Evolutionary conservation across 768 basidiomycete genomes (phyloP), one percentile per base, ranked within the genome.

Genomic region (Leccinum fibrillosum): DNA sequence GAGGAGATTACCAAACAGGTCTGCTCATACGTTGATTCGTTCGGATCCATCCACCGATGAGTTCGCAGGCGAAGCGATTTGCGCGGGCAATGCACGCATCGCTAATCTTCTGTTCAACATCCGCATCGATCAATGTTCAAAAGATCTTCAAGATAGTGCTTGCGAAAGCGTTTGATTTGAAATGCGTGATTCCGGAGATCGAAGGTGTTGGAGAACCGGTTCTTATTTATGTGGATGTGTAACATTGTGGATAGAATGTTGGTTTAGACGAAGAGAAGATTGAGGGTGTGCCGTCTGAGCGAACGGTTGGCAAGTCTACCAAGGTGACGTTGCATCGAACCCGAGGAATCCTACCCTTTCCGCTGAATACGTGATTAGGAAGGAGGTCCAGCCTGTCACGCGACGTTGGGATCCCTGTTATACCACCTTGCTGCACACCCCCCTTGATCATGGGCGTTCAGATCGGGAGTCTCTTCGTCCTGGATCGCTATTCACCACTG

Each of bases 1-100:
- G 97, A 98, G 75, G 97, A 99, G 76, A 97, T 98, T 68, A 98
- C 97, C 47, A 96, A 95, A 76, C 95, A 98, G 84, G 91, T 89
- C 25, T 55, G 79, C 71, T 6, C n/a, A 8, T 39, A 45, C 50
- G 54, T 56, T 32, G 53, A 49, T 55, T 58, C 45, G 51, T 50
- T 55, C 21, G 48, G 39, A 55, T 53, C 25, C 52, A 3, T 47
- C 51, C 52, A 34, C 58, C 63, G 56, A 58, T 51, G 15, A 54
- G 55, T 55, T 39, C 35, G 3, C 69, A 95, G 92, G 96, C 97
- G 47, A 97, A 97, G 74, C 87, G 96, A 65, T 99, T 99, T 76
- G 93, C 95, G 60, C 89, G 92, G 72, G 97, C 97, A 52, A 99
- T 99, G 97, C 95, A 98, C 73, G 95, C 97, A 17, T 96, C 95